Evolutionary conservation across 768 basidiomycete species (phyloP).

Genomic region (Termitomyces sp.): DNA sequence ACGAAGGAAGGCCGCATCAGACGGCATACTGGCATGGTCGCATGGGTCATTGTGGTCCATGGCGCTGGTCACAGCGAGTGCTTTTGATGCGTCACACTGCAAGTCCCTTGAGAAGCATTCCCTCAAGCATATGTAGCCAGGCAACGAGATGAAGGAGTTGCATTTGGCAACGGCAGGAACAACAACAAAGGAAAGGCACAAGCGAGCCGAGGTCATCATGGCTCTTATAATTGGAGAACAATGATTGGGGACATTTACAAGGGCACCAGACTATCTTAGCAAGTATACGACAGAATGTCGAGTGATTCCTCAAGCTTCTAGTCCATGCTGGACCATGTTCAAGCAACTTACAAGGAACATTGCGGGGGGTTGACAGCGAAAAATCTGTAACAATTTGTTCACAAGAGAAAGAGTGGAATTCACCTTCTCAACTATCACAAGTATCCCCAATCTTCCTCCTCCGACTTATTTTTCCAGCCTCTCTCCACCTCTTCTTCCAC

Average conservation of each 20-base stretch:
- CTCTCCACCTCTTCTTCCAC: conserved; percentile 75
- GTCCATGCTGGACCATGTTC: background rate
- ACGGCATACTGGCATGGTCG: background rate
- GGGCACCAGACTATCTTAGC: no score
- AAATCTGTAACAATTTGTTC: no score
- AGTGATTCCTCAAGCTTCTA: background rate
- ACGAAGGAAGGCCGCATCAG: background rate
- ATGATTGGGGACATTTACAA: background rate
- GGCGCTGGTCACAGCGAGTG: background rate
- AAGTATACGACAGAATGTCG: background rate
- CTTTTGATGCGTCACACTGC: background rate
- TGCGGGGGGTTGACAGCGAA: background rate
- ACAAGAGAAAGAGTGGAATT: background rate
- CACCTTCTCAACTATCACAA: conserved; percentile 15
- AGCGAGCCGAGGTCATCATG: background rate
- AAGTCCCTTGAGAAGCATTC: background rate
- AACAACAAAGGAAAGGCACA: background rate
- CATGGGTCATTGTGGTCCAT: background rate
- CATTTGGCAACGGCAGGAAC: background rate
- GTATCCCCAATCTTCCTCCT: conserved; percentile 42
- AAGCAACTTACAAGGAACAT: background rate
- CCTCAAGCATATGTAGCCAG: background rate
- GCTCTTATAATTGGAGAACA: background rate
- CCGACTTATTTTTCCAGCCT: conserved; percentile 62
- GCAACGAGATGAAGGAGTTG: background rate